Evolutionary conservation across 2,329 filamentous ascomycete species (phyloP).

Genomic region (Chrysoporthe deuterocubensis): DNA sequence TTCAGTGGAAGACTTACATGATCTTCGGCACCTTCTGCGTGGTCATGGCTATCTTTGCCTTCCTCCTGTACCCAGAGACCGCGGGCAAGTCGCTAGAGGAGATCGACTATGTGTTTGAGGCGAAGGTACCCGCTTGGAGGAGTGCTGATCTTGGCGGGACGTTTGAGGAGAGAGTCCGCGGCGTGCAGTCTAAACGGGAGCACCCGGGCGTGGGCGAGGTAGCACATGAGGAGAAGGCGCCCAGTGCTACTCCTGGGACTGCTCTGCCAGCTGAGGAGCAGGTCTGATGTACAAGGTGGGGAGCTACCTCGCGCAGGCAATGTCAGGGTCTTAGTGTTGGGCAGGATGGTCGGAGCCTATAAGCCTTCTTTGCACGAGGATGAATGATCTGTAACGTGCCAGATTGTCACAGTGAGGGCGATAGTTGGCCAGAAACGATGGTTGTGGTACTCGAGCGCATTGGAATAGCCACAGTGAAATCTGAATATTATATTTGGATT

Average conservation of each 20-base stretch:
- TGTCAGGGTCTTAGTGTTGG: not conserved
- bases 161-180: slow-evolving; percentile 24
- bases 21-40: slow-evolving; percentile 57
- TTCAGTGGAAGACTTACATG: slow-evolving; percentile 56
- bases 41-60: slow-evolving; percentile 54
- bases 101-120: slow-evolving; percentile 53
- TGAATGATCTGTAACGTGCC: no score
- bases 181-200: slow-evolving; percentile 17
- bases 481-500: no score
- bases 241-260: not conserved
- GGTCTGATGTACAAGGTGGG: not conserved
- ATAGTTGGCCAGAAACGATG: no score
- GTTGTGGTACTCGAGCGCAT: no score
- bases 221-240: slow-evolving; percentile 15
- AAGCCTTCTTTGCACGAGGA: no score
- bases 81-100: slow-evolving; percentile 60
- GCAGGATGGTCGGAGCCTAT: not conserved
- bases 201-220: not conserved
- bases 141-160: slow-evolving; percentile 16
- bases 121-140: slow-evolving; percentile 26
- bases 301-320: not conserved
- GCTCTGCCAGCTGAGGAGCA: slow-evolving; percentile 10
- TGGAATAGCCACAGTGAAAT: no score
- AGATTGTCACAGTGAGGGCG: no score
- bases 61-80: slow-evolving; percentile 62